Evolutionary conservation across 768 basidiomycete genomes (phyloP).

Genomic region (Termitomyces titanicus): DNA sequence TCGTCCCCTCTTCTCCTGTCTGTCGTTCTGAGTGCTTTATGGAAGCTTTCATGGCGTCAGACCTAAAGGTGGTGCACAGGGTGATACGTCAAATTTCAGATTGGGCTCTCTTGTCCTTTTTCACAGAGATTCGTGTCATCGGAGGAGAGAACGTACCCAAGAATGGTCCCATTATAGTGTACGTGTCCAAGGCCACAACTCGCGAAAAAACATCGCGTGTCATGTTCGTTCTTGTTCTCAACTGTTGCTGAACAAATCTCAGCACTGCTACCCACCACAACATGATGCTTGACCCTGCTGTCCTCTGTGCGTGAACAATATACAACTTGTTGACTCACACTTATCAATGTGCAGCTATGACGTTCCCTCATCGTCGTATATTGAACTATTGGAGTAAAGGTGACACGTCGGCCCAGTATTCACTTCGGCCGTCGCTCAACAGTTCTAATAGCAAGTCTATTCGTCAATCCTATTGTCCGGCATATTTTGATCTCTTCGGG

Average conservation of each 20-base stretch:
- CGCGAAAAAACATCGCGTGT: neutral
- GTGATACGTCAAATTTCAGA: constrained; percentile 68
- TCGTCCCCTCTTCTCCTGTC: neutral
- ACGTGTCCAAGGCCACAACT: constrained; percentile 31
- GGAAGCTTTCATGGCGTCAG: constrained; percentile 23
- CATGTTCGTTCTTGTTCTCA: neutral
- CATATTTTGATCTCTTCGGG: constrained; percentile 84
- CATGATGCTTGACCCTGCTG: constrained; percentile 89
- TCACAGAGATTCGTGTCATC: constrained; percentile 81
- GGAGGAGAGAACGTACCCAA: constrained; percentile 85
- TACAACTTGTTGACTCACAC: neutral
- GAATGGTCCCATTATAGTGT: constrained; percentile 93
- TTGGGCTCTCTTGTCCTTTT: constrained; percentile 82
- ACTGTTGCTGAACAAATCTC: neutral
- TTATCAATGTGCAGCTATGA: constrained; percentile 52
- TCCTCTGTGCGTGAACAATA: constrained; percentile 53
- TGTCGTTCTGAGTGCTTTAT: neutral
- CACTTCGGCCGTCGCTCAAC: constrained; percentile 2
- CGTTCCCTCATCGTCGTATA: constrained; percentile 77
- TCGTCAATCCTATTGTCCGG: constrained; percentile 69
- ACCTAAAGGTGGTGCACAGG: constrained; percentile 55
- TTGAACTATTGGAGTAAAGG: constrained; percentile 97
- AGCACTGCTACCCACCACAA: constrained; percentile 90
- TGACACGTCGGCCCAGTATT: constrained; percentile 19
- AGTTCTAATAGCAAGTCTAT: constrained; percentile 57